Evolutionary conservation across 495 filamentous ascomycete genomes (phyloP), one percentile per base, ranked within the genome.

Genomic region (Clohesyomyces aquaticus): DNA sequence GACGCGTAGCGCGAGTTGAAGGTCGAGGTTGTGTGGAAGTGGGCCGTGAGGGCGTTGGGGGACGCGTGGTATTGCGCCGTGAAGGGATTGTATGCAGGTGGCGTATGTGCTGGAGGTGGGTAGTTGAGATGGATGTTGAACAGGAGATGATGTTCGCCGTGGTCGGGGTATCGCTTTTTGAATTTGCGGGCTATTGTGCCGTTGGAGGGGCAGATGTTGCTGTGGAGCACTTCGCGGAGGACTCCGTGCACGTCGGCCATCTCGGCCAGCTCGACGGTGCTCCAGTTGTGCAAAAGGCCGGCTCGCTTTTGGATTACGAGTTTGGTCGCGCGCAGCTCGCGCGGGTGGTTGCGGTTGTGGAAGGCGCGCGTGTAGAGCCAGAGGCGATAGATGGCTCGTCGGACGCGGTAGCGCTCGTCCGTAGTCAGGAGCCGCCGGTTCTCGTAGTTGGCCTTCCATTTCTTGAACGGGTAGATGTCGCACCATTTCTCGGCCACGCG

Each of bases 381-480:
- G 72, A 89, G 81, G 0, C 83, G 79, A 68, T 89, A 92, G 57
- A 91, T 71, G 0, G 85, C 88, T 43, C 81, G 80, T 4, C 89
- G 83, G n/a, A 91, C 61, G 4, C 82, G 79, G 23, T 77, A 75
- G 19, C 81, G 77, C 71, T 92, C 90, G 12, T 78, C 59, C 1
- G 63, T 50, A 0, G 71, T 81, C 10, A 93, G 78, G 3, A 83
- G 78, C 12, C 90, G 86, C n/a, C 88, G 83, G 51, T 82, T 75
- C 56, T 82, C 78, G 29, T 79, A 88, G 47, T 83, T 75, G 9
- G 78, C 65, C 28, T 79, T 79, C 85, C 89, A 93, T 60, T 85
- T 84, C 63, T 88, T 81, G 53, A 84, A 77, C 3, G 88, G 88
- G 72, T 89, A 93, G 27, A 89, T 78, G 9, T 77, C 73, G 66